Percentiles rank a stretch among this genome's conserved stretches.
Conservation (phyloP, 495 filamentous ascomycete genomes). For the Cairneyella variabilis region DNA sequence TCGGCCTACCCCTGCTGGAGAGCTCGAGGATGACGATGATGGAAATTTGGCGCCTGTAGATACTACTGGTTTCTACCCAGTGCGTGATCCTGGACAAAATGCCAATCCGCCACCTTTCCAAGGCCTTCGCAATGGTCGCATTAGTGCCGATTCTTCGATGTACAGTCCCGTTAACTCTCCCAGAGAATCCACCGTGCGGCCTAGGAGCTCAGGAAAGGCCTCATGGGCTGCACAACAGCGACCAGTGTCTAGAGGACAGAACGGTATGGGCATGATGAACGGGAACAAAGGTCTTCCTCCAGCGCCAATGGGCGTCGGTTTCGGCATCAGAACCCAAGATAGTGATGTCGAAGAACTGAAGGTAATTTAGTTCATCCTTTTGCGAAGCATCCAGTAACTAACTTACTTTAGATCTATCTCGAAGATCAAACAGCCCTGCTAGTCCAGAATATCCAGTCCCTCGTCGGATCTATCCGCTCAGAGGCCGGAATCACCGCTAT, state of each 20-base stretch:
- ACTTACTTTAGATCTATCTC: slow-evolving; percentile 60
- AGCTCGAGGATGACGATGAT: slow-evolving; percentile 74
- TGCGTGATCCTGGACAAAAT: slow-evolving; percentile 27
- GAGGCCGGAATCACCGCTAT: slow-evolving; percentile 64
- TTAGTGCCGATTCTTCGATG: slow-evolving; percentile 47
- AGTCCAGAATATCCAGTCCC: slow-evolving; percentile 75
- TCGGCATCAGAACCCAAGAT: slow-evolving; percentile 32
- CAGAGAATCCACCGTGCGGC: slow-evolving; percentile 38
- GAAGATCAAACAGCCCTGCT: slow-evolving; percentile 80
- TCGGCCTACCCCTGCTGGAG: slow-evolving; percentile 64
- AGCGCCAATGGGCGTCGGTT: slow-evolving; percentile 28
- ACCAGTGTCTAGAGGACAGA: slow-evolving; percentile 31
- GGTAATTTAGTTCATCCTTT: slow-evolving; percentile 34
- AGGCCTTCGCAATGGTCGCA: slow-evolving; percentile 31
- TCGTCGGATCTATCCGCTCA: slow-evolving; percentile 74
- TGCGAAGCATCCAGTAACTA: slow-evolving; percentile 2
- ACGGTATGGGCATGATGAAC: slow-evolving; percentile 27
- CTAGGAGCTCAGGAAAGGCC: slow-evolving; percentile 28
- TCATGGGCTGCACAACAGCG: slow-evolving; percentile 27
- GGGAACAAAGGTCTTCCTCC: slow-evolving; percentile 35
- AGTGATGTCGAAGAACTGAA: slow-evolving; percentile 69
- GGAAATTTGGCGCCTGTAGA: slow-evolving; percentile 49
- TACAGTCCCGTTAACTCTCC: slow-evolving; percentile 53
- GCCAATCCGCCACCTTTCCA: slow-evolving; percentile 44
- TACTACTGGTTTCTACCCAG: slow-evolving; percentile 46